Conservation (phyloP, 345 rosid species). For the Eucalyptus sp. region DNA sequence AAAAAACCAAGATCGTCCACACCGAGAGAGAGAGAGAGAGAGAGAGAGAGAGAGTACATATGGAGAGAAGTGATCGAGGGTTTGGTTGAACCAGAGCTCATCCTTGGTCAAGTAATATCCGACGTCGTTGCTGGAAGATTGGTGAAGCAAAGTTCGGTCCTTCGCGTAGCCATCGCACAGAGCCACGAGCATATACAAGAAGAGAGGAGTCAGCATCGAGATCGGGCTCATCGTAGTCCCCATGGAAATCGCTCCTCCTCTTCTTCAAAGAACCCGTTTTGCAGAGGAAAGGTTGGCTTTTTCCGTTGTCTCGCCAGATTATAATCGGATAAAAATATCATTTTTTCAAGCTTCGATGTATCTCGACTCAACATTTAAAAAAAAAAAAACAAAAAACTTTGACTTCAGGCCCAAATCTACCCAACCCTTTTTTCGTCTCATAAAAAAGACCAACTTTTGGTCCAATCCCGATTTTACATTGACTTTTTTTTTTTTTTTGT, state of each 20-base stretch:
- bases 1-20: neutral
- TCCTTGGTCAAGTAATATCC: slow-evolving; percentile 48
- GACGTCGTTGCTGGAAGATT: slow-evolving; percentile 9
- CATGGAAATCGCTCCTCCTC: neutral
- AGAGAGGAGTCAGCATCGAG: neutral
- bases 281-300: neutral
- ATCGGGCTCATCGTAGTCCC: neutral
- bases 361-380: no score
- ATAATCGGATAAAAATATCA: no score
- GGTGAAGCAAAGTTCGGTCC: neutral
- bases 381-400: no score
- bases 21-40: neutral
- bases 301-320: rapidly evolving
- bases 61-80: slow-evolving; percentile 80
- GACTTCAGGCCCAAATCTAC: no score
- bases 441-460: no score
- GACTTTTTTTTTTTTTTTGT: no score
- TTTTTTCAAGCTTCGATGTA: no score
- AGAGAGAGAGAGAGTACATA: neutral
- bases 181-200: neutral
- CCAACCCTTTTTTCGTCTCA: no score
- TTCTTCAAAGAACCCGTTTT: neutral
- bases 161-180: slow-evolving; percentile 20
- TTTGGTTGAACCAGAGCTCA: slow-evolving; percentile 78
- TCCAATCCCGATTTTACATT: no score